These are phyloP conservation scores for Exophiala oligosperma DNA, from an alignment of 2,329 filamentous ascomycete genomes.

Conservation along the genomic window DNA sequence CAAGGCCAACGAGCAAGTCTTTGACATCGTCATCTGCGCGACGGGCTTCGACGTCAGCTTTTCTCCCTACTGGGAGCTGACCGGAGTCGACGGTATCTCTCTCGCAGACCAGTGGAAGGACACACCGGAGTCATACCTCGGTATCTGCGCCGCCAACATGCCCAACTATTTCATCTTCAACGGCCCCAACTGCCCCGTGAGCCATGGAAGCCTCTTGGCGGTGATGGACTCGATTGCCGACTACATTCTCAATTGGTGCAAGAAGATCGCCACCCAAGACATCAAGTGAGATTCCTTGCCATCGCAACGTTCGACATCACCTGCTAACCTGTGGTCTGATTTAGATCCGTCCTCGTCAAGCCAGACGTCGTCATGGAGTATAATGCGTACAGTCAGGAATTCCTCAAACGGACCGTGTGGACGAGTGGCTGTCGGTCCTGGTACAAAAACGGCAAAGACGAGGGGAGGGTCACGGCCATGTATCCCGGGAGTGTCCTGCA, in stretches of 20 bases:
- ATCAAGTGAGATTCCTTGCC: conserved; percentile 30
- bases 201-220: conserved; percentile 31
- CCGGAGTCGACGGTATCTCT: conserved; percentile 32
- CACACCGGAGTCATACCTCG: conserved; percentile 47
- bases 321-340: neutral
- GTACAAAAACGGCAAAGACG: conserved; percentile 36
- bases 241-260: conserved; percentile 32
- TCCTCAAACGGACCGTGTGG: conserved; percentile 30
- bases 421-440: conserved; percentile 29
- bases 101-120: conserved; percentile 43
- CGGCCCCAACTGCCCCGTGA: conserved; percentile 31
- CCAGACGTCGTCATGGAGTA: conserved; percentile 19
- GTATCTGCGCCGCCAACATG: conserved; percentile 45
- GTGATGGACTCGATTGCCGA: conserved; percentile 27
- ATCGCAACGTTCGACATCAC: neutral
- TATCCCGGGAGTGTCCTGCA: conserved; percentile 53
- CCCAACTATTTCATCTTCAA: conserved; percentile 39
- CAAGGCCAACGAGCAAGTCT: conserved; percentile 30
- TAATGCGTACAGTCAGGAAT: conserved; percentile 24
- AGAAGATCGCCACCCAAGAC: conserved; percentile 34
- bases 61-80: conserved; percentile 44
- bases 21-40: conserved; percentile 35
- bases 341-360: conserved; percentile 26
- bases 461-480: conserved; percentile 44
- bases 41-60: conserved; percentile 40